These are phyloP conservation scores for Dactylis glomerata DNA, from an alignment of 176 grass and related monocot genomes.

Conservation along the genomic window DNA sequence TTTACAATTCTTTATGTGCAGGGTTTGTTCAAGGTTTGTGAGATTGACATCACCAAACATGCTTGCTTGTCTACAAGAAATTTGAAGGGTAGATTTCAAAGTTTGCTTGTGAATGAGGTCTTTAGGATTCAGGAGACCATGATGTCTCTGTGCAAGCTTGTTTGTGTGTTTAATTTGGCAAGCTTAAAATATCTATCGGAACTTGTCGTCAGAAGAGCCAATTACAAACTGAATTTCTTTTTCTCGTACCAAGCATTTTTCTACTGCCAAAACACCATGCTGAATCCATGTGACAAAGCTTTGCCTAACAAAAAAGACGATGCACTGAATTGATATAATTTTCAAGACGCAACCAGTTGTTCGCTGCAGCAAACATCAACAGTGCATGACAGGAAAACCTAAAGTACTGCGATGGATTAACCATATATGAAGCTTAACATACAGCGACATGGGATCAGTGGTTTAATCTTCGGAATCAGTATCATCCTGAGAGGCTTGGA, in stretches of 20 bases:
- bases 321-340: neutral
- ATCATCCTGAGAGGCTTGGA: neutral
- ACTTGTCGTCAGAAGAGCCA: neutral
- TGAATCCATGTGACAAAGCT: neutral
- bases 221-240: neutral
- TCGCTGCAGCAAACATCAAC: neutral
- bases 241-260: neutral
- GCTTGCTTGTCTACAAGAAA: neutral
- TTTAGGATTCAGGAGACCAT: neutral
- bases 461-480: neutral
- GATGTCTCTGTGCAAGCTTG: neutral
- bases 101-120: neutral
- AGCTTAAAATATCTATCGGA: neutral
- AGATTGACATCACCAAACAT: neutral
- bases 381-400: neutral
- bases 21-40: neutral
- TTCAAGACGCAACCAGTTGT: neutral
- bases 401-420: neutral
- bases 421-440: neutral
- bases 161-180: neutral
- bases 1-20: neutral
- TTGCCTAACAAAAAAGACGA: neutral
- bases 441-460: neutral
- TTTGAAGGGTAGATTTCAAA: neutral
- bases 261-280: neutral